Evolutionary conservation across 192 early-diverging fungal genomes (phyloP).

Genomic region (Podila epicladia): DNA sequence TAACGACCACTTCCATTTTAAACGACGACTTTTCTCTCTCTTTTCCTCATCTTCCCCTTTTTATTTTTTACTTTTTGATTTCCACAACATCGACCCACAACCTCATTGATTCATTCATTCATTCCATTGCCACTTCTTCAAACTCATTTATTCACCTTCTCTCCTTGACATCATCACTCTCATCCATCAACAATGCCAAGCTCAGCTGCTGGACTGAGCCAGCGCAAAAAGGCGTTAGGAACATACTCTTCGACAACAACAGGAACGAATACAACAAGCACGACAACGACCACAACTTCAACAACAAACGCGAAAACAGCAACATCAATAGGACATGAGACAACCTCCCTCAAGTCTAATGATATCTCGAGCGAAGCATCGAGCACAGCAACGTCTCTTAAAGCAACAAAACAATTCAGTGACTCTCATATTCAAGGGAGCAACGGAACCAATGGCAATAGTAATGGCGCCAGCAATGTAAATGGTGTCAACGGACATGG

Average conservation of each 20-base stretch:
- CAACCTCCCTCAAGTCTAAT: neutral
- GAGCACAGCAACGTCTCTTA: neutral
- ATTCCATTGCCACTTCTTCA: neutral
- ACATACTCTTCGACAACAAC: neutral
- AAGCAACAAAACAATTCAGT: slow-evolving; percentile 11
- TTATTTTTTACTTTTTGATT: neutral
- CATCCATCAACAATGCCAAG: slow-evolving; percentile 16
- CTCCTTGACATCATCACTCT: neutral
- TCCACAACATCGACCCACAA: neutral
- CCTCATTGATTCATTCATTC: neutral
- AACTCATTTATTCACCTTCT: neutral
- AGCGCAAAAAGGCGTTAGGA: slow-evolving; percentile 5
- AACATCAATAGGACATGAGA: slow-evolving; percentile 3
- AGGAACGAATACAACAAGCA: slow-evolving; percentile 12
- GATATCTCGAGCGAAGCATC: neutral
- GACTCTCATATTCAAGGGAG: neutral
- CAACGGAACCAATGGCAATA: neutral
- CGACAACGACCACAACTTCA: neutral
- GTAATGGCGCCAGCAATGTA: neutral
- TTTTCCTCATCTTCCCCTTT: neutral
- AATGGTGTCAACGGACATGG: slow-evolving; percentile 1
- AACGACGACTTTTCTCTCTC: too few relatives aligned
- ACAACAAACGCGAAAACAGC: neutral
- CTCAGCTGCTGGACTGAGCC: slow-evolving; percentile 2
- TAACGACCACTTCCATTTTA: neutral